Conservation (phyloP, 2,329 filamentous ascomycete species). For the Penicillium sp. region DNA sequence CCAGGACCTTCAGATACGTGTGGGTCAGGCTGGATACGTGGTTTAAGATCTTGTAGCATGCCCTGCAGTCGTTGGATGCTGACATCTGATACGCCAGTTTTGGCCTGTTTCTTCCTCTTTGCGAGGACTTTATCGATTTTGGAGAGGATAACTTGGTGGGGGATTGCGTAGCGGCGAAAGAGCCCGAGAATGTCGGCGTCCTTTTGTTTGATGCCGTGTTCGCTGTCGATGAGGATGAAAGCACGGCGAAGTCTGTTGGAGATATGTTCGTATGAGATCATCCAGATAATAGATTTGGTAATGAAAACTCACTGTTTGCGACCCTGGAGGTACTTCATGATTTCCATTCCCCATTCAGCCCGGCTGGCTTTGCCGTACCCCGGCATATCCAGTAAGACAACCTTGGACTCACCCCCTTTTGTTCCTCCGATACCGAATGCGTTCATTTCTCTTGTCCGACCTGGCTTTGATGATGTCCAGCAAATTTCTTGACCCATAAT, state of each 20-base stretch:
- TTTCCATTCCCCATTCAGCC: conserved; percentile 67
- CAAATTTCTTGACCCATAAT: conserved; percentile 59
- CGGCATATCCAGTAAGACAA: conserved; percentile 72
- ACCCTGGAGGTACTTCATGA: conserved; percentile 68
- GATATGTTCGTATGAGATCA: conserved; percentile 1
- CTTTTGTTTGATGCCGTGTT: conserved; percentile 65
- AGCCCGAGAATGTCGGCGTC: conserved; percentile 63
- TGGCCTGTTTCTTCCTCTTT: conserved; percentile 36
- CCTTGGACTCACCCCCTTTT: conserved; percentile 47
- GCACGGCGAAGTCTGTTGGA: conserved; percentile 57
- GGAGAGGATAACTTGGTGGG: conserved; percentile 68
- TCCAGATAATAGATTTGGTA: not conserved
- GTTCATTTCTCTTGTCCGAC: conserved; percentile 68
- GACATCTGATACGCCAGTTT: conserved; percentile 32
- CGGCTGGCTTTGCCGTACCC: conserved; percentile 69
- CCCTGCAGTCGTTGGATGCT: conserved; percentile 42
- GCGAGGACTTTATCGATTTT: conserved; percentile 65
- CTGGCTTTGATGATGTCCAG: conserved; percentile 62
- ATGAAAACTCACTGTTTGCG: conserved; percentile 62
- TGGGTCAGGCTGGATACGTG: conserved; percentile 50
- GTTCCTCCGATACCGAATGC: conserved; percentile 64
- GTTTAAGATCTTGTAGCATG: conserved; percentile 44
- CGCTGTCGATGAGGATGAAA: conserved; percentile 67
- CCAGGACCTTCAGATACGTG: conserved; percentile 41
- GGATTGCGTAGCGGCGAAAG: conserved; percentile 60